phyloP scores from a whole-genome alignment of 2,329 filamentous ascomycete genomes.

The Lasiodiplodia hormozganensis region DNA sequence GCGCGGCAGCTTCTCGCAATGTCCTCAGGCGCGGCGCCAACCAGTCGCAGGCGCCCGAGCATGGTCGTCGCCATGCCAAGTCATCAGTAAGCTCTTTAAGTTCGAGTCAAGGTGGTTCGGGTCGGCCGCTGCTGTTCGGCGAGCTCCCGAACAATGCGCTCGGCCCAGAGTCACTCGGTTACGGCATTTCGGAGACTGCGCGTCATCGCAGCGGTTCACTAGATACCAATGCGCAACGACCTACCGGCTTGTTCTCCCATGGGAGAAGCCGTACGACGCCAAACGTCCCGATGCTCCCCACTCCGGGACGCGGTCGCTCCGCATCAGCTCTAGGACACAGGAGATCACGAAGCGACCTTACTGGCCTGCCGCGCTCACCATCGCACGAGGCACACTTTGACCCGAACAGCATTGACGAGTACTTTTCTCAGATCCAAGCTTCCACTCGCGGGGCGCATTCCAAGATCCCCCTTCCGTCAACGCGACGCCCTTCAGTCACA shows the following conservation, averaged over 20 bases:
- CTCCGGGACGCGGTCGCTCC: conserved; percentile 19
- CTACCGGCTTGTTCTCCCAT: conserved; percentile 26
- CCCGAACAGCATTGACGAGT: conserved; percentile 27
- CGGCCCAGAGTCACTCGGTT: conserved; percentile 12
- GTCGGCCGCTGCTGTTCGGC: conserved; percentile 28
- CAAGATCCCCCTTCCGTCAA: conserved; percentile 25
- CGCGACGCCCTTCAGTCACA: conserved; percentile 39
- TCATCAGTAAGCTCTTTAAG: conserved; percentile 26
- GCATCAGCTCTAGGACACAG: conserved; percentile 25
- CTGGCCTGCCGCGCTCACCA: conserved; percentile 21
- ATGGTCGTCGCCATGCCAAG: conserved; percentile 22
- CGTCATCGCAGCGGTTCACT: conserved; percentile 25
- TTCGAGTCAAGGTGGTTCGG: conserved; percentile 18
- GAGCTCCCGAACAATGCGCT: conserved; percentile 18
- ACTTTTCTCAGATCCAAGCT: conserved; percentile 28
- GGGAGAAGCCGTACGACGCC: conserved; percentile 24
- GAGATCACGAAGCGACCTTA: conserved; percentile 29
- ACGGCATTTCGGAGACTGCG: conserved; percentile 23
- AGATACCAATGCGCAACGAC: conserved; percentile 25
- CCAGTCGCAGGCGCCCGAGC: conserved; percentile 7
- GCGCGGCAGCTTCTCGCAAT: conserved; percentile 24
- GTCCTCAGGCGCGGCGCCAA: conserved; percentile 25
- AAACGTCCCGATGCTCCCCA: conserved; percentile 9
- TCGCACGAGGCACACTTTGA: conserved; percentile 19
- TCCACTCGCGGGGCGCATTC: conserved; percentile 21